These are phyloP conservation scores for Senna tora DNA, from an alignment of 306 rosid genomes.

Conservation along the genomic window DNA sequence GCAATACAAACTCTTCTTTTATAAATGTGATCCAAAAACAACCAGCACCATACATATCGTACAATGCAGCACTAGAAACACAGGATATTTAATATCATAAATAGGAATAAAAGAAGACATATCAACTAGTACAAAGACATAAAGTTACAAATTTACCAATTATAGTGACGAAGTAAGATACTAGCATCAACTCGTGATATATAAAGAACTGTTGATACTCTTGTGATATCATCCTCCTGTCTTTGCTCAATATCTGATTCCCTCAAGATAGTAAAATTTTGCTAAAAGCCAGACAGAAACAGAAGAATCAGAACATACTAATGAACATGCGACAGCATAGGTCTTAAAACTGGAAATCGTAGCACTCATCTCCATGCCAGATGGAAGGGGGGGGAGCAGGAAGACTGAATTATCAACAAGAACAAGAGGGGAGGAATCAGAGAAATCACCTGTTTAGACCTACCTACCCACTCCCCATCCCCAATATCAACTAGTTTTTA, in stretches of 20 bases:
- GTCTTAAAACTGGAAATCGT: not conserved
- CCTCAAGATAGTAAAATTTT: conserved; percentile 65
- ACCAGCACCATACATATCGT: conserved; percentile 5
- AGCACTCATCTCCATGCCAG: conserved; percentile 14
- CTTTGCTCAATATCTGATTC: conserved; percentile 59
- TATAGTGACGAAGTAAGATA: conserved; percentile 71
- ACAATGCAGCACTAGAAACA: conserved; percentile 13
- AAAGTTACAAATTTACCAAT: conserved; percentile 52
- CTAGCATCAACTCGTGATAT: conserved; percentile 60
- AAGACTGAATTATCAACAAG: not conserved
- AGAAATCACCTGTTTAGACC: not conserved
- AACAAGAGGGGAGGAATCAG: not conserved
- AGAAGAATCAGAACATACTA: not conserved
- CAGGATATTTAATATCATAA: not conserved
- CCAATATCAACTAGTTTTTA: not conserved
- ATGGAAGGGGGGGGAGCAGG: not conserved
- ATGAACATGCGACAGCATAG: not conserved
- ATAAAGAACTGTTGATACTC: conserved; percentile 68
- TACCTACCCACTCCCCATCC: conserved; percentile 7
- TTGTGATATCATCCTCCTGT: conserved; percentile 62
- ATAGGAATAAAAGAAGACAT: conserved; percentile 1
- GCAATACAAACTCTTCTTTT: conserved; percentile 33
- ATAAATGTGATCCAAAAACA: conserved; percentile 16
- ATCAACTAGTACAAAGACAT: not conserved
- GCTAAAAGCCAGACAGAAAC: conserved; percentile 49